Evolutionary conservation across 2,329 filamentous ascomycete species (phyloP).

Genomic region (Fusarium brevicatenulatum): DNA sequence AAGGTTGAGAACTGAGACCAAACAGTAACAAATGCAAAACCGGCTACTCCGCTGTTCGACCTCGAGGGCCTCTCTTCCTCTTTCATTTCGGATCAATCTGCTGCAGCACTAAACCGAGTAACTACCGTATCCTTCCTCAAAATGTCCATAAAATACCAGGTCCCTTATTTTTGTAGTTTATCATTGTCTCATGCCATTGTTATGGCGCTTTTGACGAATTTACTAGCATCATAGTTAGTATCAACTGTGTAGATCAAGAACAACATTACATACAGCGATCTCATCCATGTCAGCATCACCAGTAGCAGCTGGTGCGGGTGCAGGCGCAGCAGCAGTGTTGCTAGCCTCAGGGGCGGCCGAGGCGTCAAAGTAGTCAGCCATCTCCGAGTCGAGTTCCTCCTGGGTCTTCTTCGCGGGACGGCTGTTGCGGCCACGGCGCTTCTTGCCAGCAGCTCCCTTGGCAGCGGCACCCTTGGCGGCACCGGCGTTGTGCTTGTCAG

Average conservation of each 20-base stretch:
- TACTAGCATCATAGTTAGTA: slow-evolving; percentile 32
- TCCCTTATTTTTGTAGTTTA: slow-evolving; percentile 41
- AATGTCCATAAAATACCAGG: slow-evolving; percentile 15
- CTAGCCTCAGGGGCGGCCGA: slow-evolving; percentile 55
- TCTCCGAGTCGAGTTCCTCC: slow-evolving; percentile 96
- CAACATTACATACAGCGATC: slow-evolving; percentile 57
- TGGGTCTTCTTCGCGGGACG: slow-evolving; percentile 86
- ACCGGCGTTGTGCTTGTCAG: slow-evolving; percentile 72
- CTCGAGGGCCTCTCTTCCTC: slow-evolving; percentile 18
- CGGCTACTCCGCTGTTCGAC: slow-evolving; percentile 37
- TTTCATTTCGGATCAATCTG: slow-evolving; percentile 37
- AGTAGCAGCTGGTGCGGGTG: slow-evolving; percentile 58
- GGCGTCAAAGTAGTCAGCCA: slow-evolving; percentile 90
- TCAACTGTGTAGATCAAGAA: not conserved
- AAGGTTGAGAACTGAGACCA: slow-evolving; percentile 30
- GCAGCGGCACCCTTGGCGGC: slow-evolving; percentile 54
- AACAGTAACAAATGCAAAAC: slow-evolving; percentile 43
- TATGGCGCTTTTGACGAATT: not conserved
- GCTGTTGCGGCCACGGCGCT: slow-evolving; percentile 64
- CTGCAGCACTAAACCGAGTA: slow-evolving; percentile 28
- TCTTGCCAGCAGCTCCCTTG: slow-evolving; percentile 60
- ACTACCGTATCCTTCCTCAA: slow-evolving; percentile 21
- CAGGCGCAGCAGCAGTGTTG: slow-evolving; percentile 58
- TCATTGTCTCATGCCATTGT: slow-evolving; percentile 10
- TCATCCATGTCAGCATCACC: slow-evolving; percentile 75